Evolutionary conservation across 208 protist genomes (phyloP), one percentile per base, ranked within the genome.

Genomic region (Crithidia expoeki): DNA sequence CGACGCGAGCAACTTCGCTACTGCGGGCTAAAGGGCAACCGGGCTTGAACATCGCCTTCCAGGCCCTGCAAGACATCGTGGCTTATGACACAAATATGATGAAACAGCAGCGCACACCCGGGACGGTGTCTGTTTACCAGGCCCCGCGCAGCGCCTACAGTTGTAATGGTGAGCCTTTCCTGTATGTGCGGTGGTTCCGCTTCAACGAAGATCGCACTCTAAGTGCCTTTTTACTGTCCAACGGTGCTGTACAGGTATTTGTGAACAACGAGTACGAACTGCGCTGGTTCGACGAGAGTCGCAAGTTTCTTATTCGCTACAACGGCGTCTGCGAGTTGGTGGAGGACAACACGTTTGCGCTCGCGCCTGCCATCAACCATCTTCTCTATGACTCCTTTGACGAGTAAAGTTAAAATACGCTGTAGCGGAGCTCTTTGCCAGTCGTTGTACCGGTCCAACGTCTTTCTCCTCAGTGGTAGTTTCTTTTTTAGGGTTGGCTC

Each of bases 171-270:
- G 85, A 89, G 67, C 86, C 89, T 12, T 85, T 92, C 66, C 57
- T 94, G 10, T 96, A 90, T 74, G 85, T 96, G 53, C 92, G 92
- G 25, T 96, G 89, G 89, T 94, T 95, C 72, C 89, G 92, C 74
- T 91, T 88, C 62, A 89, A 83, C 65, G 76, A 76, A 42, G 84
- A 91, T 38, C 78, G 79, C 63, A 84, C 61, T 25, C 62, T 96
- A 33, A 85, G 68, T 62, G 86, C 82, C 19, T 92, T 96, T 68
- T 49, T 94, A n/a, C 86, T 97, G 34, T 95, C 90, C 52, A 93
- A 91, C 65, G 88, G 90, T 2, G 88, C 84, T 4, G 70, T 93
- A 40, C 92, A 97, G 80, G 81, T 93, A 14, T 89, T 95, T 66
- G 87, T 94, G 21, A 76, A 84, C 36, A 80, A 85, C 65, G 78